phyloP scores from a whole-genome alignment of 805 yeast species.

The Cyberlindnera lachancei region DNA sequence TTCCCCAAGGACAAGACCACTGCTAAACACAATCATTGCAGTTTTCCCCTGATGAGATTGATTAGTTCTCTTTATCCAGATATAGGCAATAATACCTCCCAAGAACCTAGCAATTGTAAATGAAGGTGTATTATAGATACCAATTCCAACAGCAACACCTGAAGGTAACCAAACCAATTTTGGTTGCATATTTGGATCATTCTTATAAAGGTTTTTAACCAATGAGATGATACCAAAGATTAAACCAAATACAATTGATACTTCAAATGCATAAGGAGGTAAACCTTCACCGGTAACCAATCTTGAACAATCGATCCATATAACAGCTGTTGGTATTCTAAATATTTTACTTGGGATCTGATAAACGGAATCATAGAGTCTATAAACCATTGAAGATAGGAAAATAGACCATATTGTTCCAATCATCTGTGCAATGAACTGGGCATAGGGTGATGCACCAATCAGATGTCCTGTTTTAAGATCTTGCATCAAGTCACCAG shows the following conservation, averaged over 20 bases:
- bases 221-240: conserved; percentile 66
- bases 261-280: conserved; percentile 67
- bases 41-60: conserved; percentile 46
- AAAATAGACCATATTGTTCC: conserved; percentile 84
- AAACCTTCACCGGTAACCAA: conserved; percentile 86
- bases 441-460: conserved; percentile 90
- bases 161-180: conserved; percentile 64
- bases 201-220: conserved; percentile 47
- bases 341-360: conserved; percentile 77
- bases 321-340: conserved; percentile 89
- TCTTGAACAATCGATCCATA: conserved; percentile 95
- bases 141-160: conserved; percentile 96
- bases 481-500: conserved; percentile 97
- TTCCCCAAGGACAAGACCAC: conserved; percentile 91
- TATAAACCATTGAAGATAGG: conserved; percentile 75
- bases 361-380: conserved; percentile 73
- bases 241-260: conserved; percentile 54
- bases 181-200: conserved; percentile 27
- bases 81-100: conserved; percentile 69
- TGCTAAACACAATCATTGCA: conserved; percentile 76
- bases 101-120: conserved; percentile 89
- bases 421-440: conserved; percentile 80
- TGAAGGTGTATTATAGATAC: conserved; percentile 88
- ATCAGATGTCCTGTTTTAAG: conserved; percentile 86
- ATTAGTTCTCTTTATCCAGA: conserved; percentile 41